Evolutionary conservation across 176 grass and related monocot genomes (phyloP).

Genomic region (Typha latifolia): DNA sequence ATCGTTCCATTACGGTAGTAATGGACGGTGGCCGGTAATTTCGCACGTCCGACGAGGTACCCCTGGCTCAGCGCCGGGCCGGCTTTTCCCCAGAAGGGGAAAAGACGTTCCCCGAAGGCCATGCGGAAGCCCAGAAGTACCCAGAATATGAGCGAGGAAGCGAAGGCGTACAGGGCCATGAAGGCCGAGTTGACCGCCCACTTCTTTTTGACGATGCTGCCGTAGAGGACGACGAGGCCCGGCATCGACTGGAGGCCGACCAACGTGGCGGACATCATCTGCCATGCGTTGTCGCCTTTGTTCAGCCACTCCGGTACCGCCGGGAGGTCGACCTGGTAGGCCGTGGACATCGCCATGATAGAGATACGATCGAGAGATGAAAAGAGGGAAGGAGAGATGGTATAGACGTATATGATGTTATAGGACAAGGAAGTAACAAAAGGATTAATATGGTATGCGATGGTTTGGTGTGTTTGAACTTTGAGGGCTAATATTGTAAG

Average conservation of each 20-base stretch:
- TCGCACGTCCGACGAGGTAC: constrained; percentile 37
- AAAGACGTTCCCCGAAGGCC: constrained; percentile 56
- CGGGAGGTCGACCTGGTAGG: constrained; percentile 14
- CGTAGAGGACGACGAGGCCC: constrained; percentile 57
- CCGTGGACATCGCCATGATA: background rate
- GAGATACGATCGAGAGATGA: no score
- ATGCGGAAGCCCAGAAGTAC: constrained; percentile 65
- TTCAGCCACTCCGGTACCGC: constrained; percentile 57
- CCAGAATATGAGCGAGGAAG: constrained; percentile 64
- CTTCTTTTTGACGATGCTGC: constrained; percentile 80
- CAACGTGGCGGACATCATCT: constrained; percentile 52
- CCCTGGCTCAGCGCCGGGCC: constrained; percentile 32
- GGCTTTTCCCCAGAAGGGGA: constrained; percentile 74
- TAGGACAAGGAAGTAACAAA: background rate
- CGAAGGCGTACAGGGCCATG: constrained; percentile 79
- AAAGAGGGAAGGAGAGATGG: no score
- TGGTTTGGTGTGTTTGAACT: no score
- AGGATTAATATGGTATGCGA: no score
- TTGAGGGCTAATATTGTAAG: background rate
- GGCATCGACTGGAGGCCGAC: constrained; percentile 67
- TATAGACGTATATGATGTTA: background rate
- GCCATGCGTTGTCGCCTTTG: constrained; percentile 85
- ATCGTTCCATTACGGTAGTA: constrained; percentile 32
- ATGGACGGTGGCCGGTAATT: constrained; percentile 41
- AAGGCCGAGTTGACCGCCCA: constrained; percentile 76